phyloP scores from a whole-genome alignment of 2,329 filamentous ascomycete genomes.

The Paraphoma sp. region DNA sequence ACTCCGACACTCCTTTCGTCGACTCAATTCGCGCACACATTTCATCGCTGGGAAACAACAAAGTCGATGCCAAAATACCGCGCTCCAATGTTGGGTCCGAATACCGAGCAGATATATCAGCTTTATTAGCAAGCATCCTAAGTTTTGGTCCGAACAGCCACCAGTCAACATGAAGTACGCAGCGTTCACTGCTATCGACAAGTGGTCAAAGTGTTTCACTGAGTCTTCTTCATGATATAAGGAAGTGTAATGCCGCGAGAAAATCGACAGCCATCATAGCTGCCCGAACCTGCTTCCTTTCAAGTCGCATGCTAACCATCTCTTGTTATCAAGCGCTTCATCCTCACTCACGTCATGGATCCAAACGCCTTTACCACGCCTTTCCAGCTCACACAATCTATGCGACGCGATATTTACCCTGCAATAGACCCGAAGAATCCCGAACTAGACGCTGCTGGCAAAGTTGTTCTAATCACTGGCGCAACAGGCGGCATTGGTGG shows the following conservation, averaged over 20 bases:
- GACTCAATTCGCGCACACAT: neutral
- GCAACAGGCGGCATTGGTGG: conserved; percentile 26
- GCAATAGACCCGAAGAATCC: conserved; percentile 19
- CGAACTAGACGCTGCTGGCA: conserved; percentile 19
- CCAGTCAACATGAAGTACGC: no score
- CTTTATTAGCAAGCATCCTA: neutral
- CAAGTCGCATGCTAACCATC: no score
- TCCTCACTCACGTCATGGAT: neutral
- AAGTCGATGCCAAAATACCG: neutral
- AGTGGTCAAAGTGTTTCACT: no score
- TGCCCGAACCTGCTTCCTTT: no score
- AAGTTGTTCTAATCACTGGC: conserved; percentile 28
- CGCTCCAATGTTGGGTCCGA: neutral
- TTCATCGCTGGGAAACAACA: neutral
- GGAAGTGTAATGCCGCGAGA: no score
- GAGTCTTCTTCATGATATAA: no score
- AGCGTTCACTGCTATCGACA: no score
- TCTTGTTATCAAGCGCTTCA: neutral
- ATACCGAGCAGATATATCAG: neutral
- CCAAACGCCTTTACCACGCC: conserved; percentile 18
- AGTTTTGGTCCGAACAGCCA: neutral
- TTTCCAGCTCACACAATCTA: conserved; percentile 22
- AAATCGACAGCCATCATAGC: no score
- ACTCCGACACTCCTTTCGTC: neutral
- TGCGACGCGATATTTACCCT: conserved; percentile 25